A percentile compares a stretch with the other conserved stretches of the same genome.
These are phyloP conservation scores for Vicia faba DNA, from an alignment of 306 rosid genomes.

Conservation along the genomic window DNA sequence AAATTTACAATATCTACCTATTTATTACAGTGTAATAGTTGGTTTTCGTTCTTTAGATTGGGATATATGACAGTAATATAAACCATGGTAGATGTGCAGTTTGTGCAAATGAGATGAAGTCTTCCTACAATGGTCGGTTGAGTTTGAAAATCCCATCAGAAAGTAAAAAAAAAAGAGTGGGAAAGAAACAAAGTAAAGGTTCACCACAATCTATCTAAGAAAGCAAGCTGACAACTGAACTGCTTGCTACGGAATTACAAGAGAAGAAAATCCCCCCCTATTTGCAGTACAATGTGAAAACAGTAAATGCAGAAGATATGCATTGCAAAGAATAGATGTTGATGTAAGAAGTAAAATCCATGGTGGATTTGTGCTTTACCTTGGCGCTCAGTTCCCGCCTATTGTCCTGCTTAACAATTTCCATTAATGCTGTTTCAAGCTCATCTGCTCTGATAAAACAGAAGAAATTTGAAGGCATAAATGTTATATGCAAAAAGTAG, in stretches of 20 bases:
- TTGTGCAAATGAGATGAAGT: conserved; percentile 9
- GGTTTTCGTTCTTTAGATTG: conserved; percentile 1
- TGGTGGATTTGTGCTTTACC: conserved; percentile 51
- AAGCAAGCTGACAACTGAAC: conserved; percentile 2
- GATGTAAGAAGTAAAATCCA: conserved; percentile 7
- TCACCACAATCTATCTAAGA: conserved; percentile 13
- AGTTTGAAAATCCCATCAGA: conserved; percentile 13
- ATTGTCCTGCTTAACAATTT: conserved; percentile 95
- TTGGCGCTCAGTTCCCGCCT: conserved; percentile 91
- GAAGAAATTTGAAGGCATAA: conserved; percentile 34
- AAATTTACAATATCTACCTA: conserved; percentile 3
- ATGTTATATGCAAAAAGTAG: conserved; percentile 23
- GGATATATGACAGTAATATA: conserved; percentile 9
- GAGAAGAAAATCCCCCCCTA: conserved; percentile 7
- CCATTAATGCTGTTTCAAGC: conserved; percentile 97
- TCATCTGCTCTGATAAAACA: conserved; percentile 82
- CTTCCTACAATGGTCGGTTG: background rate
- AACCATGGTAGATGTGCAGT: background rate
- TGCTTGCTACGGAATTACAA: background rate
- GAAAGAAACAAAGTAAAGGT: background rate
- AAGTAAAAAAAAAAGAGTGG: background rate
- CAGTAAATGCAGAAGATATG: conserved; percentile 22
- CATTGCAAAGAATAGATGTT: conserved; percentile 5
- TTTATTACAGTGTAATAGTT: background rate
- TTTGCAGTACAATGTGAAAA: conserved; percentile 8